Evolutionary conservation across 306 rosid species (phyloP).

Genomic region (Vicia sativa): DNA sequence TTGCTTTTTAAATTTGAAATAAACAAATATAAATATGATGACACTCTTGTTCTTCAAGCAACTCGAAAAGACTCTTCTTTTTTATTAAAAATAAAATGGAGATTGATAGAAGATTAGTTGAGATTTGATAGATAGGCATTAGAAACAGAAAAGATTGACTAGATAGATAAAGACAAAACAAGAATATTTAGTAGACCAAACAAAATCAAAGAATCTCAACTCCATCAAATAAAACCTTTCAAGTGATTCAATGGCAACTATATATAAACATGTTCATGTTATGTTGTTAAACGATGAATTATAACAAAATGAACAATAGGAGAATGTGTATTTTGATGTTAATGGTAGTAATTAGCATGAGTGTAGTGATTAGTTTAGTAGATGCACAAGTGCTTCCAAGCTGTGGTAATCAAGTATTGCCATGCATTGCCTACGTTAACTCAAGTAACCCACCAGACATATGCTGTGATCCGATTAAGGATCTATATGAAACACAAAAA

Average conservation of each 20-base stretch:
- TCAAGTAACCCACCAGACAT: conserved; percentile 43
- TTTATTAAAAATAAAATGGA: too few species aligned
- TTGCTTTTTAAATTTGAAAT: too few species aligned
- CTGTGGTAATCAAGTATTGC: neutral
- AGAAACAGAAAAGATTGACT: too few species aligned
- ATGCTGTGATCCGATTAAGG: conserved; percentile 59
- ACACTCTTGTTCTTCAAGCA: too few species aligned
- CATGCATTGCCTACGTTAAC: conserved; percentile 42
- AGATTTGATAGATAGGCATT: too few species aligned
- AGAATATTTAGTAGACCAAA: too few species aligned
- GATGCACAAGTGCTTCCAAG: neutral
- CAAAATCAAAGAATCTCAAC: too few species aligned
- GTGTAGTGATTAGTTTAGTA: neutral
- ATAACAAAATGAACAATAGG: neutral
- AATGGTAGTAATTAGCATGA: neutral
- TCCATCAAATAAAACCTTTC: neutral
- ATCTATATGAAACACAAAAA: conserved; percentile 40
- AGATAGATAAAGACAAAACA: too few species aligned
- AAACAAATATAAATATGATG: too few species aligned
- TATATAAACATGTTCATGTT: neutral
- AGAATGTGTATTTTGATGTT: neutral
- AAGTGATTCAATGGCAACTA: neutral
- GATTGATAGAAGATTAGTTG: too few species aligned
- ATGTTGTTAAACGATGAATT: neutral
- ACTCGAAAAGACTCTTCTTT: too few species aligned